A percentile compares a stretch with the other conserved stretches of the same genome.
These are phyloP conservation scores for Talaromyces stipitatus DNA, from an alignment of 495 filamentous ascomycete species.

Conservation along the genomic window DNA sequence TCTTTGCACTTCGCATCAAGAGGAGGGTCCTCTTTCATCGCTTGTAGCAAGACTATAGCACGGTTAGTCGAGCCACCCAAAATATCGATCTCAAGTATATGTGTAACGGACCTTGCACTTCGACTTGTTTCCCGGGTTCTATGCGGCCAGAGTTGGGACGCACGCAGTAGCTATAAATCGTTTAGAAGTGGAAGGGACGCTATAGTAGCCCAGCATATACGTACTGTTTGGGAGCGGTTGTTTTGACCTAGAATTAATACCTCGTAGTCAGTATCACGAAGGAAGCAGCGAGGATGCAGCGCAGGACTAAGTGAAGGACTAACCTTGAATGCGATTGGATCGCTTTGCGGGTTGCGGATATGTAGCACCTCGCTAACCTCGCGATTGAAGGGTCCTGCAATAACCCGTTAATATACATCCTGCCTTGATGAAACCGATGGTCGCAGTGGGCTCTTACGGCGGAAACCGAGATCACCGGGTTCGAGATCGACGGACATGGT, in stretches of 20 bases:
- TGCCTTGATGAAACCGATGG: neutral
- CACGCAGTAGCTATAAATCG: conserved; percentile 77
- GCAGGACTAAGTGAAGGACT: conserved; percentile 15
- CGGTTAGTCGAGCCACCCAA: conserved; percentile 9
- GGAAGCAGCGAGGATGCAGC: neutral
- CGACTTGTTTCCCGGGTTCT: conserved; percentile 76
- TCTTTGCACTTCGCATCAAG: conserved; percentile 83
- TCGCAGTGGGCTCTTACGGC: conserved; percentile 52
- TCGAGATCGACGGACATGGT: conserved; percentile 92
- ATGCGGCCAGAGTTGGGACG: conserved; percentile 95
- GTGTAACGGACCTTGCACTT: conserved; percentile 77
- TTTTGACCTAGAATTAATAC: conserved; percentile 69
- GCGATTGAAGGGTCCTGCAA: conserved; percentile 78
- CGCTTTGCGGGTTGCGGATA: conserved; percentile 69
- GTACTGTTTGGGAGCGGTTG: conserved; percentile 97
- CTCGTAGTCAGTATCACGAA: conserved; percentile 1
- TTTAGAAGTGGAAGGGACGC: conserved; percentile 10
- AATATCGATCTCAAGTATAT: conserved; percentile 2
- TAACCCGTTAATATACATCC: conserved; percentile 16
- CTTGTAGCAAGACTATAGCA: conserved; percentile 76
- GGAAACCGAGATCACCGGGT: conserved; percentile 86
- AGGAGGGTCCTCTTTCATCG: conserved; percentile 93
- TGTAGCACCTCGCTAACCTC: conserved; percentile 81
- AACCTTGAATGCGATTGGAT: conserved; percentile 94
- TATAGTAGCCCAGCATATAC: conserved; percentile 18